Conservation (phyloP, 1,284 basidiomycete genomes). For the Fomitopsis pinicola region DNA sequence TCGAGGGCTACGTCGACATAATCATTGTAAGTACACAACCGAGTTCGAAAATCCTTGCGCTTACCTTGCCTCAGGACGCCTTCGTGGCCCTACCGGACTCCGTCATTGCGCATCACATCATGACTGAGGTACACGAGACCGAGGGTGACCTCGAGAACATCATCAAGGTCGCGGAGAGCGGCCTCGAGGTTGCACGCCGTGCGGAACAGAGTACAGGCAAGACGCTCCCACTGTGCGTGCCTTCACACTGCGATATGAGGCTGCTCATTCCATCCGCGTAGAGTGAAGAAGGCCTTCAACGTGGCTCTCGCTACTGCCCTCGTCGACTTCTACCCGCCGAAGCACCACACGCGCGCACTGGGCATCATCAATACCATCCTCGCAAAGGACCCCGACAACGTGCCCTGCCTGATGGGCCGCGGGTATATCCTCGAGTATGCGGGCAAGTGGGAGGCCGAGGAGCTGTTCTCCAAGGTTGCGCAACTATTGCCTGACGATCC, state of each 20-base stretch:
- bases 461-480: constrained; percentile 54
- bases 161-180: constrained; percentile 67
- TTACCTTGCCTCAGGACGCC: constrained; percentile 45
- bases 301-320: constrained; percentile 68
- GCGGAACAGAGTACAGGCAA: constrained; percentile 59
- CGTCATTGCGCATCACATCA: constrained; percentile 69
- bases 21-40: constrained; percentile 43
- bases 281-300: constrained; percentile 60
- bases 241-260: background rate
- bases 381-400: constrained; percentile 54
- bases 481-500: constrained; percentile 42
- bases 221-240: constrained; percentile 45
- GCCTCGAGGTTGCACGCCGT: constrained; percentile 55
- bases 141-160: constrained; percentile 79
- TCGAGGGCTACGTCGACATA: constrained; percentile 42
- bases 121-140: constrained; percentile 67
- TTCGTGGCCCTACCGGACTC: constrained; percentile 54
- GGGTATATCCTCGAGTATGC: constrained; percentile 72
- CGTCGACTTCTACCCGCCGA: constrained; percentile 85
- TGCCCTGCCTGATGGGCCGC: constrained; percentile 67
- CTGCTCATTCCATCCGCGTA: constrained; percentile 23
- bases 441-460: constrained; percentile 66
- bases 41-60: background rate
- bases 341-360: constrained; percentile 81
- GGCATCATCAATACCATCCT: constrained; percentile 74